These are phyloP conservation scores for Tuber umbilicatum DNA, from an alignment of 495 filamentous ascomycete species.

Conservation along the genomic window DNA sequence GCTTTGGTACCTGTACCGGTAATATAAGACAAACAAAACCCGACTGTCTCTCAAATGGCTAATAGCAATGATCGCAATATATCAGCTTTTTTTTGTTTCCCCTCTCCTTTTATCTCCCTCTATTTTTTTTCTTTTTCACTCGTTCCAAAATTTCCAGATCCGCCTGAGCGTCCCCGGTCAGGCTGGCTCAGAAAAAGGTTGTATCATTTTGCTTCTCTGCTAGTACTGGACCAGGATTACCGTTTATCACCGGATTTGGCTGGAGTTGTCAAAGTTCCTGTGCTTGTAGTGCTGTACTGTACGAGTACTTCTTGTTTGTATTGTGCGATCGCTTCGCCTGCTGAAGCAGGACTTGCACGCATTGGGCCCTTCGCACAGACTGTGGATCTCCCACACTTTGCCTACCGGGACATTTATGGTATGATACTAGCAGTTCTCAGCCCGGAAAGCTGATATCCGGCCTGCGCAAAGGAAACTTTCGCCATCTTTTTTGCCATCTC, in stretches of 20 bases:
- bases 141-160: neutral
- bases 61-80: neutral
- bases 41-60: neutral
- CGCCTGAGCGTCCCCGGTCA: neutral
- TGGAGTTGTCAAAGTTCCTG: neutral
- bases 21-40: neutral
- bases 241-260: neutral
- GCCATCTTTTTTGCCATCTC: neutral
- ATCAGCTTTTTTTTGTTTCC: neutral
- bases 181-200: neutral
- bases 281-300: too few species aligned
- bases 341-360: conserved; percentile 1
- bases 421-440: neutral
- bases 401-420: neutral
- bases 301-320: neutral
- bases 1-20: neutral
- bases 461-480: neutral
- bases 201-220: neutral
- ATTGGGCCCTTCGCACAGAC: neutral
- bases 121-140: too few species aligned
- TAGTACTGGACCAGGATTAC: neutral
- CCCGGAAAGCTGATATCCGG: neutral
- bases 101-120: neutral
- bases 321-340: too few species aligned
- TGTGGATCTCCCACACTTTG: neutral